Percentiles rank a stretch among this genome's conserved stretches.
phyloP scores from a whole-genome alignment of 2,329 filamentous ascomycete genomes.

The Eutypa lata region DNA sequence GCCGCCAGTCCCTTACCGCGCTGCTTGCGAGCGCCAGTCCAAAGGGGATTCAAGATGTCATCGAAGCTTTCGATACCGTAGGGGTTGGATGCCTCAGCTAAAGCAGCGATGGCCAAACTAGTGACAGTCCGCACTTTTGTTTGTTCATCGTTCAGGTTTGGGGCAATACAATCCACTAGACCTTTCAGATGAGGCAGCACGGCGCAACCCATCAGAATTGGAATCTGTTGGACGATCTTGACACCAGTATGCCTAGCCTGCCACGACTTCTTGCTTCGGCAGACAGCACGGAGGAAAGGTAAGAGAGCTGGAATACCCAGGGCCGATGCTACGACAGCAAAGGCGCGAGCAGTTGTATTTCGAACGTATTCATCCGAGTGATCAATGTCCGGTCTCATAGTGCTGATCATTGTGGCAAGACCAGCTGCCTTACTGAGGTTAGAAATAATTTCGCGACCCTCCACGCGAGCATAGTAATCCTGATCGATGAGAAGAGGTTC shows the following conservation, averaged over 20 bases:
- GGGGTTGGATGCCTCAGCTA: constrained; percentile 94
- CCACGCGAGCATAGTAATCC: constrained; percentile 97
- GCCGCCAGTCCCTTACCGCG: constrained; percentile 93
- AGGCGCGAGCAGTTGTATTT: constrained; percentile 95
- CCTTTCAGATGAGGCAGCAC: constrained; percentile 94
- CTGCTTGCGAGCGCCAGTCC: constrained; percentile 95
- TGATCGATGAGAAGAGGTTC: constrained; percentile 99
- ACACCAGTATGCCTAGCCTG: constrained; percentile 96
- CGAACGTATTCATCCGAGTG: constrained; percentile 97
- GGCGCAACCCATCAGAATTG: constrained; percentile 97
- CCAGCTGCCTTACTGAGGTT: constrained; percentile 96
- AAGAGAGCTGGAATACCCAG: constrained; percentile 93
- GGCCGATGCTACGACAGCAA: constrained; percentile 94
- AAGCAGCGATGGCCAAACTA: constrained; percentile 86
- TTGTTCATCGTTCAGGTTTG: constrained; percentile 95
- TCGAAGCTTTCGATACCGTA: constrained; percentile 99
- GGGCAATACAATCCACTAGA: constrained; percentile 91
- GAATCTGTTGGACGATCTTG: constrained; percentile 98
- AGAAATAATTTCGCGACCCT: constrained; percentile 97
- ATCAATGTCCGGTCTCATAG: constrained; percentile 98
- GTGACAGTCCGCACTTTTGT: constrained; percentile 97
- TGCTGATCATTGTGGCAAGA: constrained; percentile 97
- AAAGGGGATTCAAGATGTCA: constrained; percentile 93
- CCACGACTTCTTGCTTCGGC: constrained; percentile 98
- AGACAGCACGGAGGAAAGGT: constrained; percentile 92